Conservation (phyloP, 352 stramenopile species). For the Globisporangium apiculatum region DNA sequence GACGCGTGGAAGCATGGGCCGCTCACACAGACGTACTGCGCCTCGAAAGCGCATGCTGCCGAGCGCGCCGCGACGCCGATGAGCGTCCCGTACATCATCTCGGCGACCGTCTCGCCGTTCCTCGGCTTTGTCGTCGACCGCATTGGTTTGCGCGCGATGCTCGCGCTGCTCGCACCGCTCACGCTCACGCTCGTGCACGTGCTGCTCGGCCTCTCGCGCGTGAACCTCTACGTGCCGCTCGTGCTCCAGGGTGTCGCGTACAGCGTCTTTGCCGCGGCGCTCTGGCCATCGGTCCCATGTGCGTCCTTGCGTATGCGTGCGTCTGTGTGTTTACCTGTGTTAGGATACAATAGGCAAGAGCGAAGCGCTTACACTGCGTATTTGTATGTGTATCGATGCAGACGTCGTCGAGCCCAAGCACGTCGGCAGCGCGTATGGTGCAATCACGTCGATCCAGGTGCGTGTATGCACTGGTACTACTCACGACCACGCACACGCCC, state of each 20-base stretch:
- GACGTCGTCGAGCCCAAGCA: slow-evolving; percentile 86
- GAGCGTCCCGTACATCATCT: slow-evolving; percentile 93
- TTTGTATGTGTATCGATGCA: slow-evolving; percentile 4
- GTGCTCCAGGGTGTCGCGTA: slow-evolving; percentile 90
- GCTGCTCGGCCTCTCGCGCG: slow-evolving; percentile 68
- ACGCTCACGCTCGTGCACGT: slow-evolving; percentile 86
- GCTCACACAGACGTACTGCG: slow-evolving; percentile 53
- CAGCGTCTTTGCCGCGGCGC: slow-evolving; percentile 86
- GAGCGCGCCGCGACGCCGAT: slow-evolving; percentile 79
- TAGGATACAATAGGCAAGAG: too few species aligned
- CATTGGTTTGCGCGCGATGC: slow-evolving; percentile 77
- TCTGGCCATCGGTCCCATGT: slow-evolving; percentile 90
- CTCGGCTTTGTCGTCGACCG: slow-evolving; percentile 89
- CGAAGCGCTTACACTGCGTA: not conserved
- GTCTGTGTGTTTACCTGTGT: not conserved
- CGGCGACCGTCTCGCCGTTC: slow-evolving; percentile 84
- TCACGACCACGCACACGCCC: not conserved
- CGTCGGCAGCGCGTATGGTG: slow-evolving; percentile 89
- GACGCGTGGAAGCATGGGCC: slow-evolving; percentile 64
- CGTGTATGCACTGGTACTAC: slow-evolving; percentile 7
- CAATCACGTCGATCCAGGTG: slow-evolving; percentile 91
- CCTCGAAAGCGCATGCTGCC: slow-evolving; percentile 55
- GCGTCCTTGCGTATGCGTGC: slow-evolving; percentile 4
- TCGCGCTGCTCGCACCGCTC: slow-evolving; percentile 76
- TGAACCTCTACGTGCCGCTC: slow-evolving; percentile 79